Conservation (phyloP, 1,284 basidiomycete species). For the Leccinum ponderosum region DNA sequence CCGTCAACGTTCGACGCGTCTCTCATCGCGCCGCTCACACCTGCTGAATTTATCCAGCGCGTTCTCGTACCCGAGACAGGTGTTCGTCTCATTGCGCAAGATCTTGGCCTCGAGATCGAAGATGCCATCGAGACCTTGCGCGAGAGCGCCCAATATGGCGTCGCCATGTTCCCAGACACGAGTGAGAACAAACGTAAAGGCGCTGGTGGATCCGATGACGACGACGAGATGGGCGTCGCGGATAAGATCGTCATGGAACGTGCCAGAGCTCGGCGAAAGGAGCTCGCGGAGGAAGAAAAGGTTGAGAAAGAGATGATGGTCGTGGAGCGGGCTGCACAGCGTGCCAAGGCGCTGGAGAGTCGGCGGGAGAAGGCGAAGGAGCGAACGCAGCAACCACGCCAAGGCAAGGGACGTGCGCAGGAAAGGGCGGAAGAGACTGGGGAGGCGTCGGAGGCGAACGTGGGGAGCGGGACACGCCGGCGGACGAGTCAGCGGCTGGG, state of each 20-base stretch:
- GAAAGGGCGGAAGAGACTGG: background rate
- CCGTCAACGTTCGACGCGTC: conserved; percentile 52
- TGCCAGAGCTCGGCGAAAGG: conserved; percentile 57
- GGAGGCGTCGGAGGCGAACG: conserved; percentile 10
- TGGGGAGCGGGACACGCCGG: conserved; percentile 2
- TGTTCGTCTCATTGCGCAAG: conserved; percentile 69
- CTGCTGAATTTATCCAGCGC: conserved; percentile 69
- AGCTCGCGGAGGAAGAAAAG: conserved; percentile 59
- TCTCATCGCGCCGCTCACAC: conserved; percentile 59
- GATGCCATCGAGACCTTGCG: conserved; percentile 61
- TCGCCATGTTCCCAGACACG: conserved; percentile 73
- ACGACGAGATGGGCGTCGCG: conserved; percentile 44
- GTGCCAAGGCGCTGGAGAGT: conserved; percentile 25
- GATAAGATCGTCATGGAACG: conserved; percentile 67
- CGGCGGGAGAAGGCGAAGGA: conserved; percentile 26
- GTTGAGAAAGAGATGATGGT: conserved; percentile 40
- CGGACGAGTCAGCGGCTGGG: background rate
- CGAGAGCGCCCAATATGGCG: conserved; percentile 74
- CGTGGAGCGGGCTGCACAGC: conserved; percentile 29
- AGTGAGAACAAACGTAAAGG: conserved; percentile 46
- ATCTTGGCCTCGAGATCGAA: conserved; percentile 47
- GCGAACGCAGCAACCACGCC: conserved; percentile 18
- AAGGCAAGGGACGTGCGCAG: conserved; percentile 9
- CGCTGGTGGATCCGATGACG: conserved; percentile 30
- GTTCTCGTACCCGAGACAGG: conserved; percentile 77